Conservation (phyloP, 257 asterid species). For the Salvia splendens region DNA sequence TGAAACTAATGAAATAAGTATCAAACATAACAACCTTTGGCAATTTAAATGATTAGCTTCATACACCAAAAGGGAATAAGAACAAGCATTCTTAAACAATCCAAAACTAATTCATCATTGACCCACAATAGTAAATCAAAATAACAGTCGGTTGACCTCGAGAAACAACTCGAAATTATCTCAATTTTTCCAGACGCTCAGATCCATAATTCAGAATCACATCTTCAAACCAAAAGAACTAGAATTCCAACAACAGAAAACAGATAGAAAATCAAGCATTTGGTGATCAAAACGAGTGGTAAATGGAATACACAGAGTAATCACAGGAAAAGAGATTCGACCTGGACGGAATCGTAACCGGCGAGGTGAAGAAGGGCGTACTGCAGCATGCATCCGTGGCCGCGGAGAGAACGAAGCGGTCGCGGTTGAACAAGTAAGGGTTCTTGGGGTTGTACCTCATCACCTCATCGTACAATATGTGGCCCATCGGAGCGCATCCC, state of each 20-base stretch:
- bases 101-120: neutral
- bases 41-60: neutral
- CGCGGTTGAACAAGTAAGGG: conserved; percentile 93
- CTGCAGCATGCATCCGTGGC: conserved; percentile 95
- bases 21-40: neutral
- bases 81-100: conserved; percentile 3
- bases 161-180: neutral
- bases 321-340: conserved; percentile 23
- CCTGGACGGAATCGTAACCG: conserved; percentile 80
- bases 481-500: conserved; percentile 99
- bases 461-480: conserved; percentile 82
- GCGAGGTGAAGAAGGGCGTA: conserved; percentile 91
- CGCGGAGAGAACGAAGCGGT: conserved; percentile 96
- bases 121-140: conserved; percentile 17
- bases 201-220: conserved; percentile 21
- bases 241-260: conserved; percentile 1
- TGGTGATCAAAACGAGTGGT: conserved; percentile 17
- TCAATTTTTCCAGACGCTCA: conserved; percentile 6
- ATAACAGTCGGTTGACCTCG: neutral
- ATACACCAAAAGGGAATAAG: neutral
- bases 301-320: neutral
- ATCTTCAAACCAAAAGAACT: neutral
- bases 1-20: conserved; percentile 16
- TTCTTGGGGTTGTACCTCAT: conserved; percentile 97
- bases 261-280: conserved; percentile 8